Conservation (phyloP, 2,329 filamentous ascomycete species). For the Beauveria brongniartii region DNA sequence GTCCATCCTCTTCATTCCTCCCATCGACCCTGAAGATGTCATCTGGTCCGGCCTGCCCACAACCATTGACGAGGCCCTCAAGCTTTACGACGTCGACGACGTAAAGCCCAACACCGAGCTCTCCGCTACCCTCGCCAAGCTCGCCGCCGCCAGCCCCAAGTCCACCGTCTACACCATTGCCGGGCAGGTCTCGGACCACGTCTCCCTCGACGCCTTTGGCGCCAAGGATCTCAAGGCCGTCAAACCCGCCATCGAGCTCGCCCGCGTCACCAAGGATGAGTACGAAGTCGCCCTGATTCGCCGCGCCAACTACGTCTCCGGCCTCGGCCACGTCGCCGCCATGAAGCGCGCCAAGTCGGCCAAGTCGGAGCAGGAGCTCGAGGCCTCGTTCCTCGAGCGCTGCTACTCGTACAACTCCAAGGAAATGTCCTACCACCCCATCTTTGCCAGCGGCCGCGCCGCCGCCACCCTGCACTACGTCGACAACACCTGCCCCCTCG, state of each 20-base stretch:
- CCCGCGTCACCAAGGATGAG: conserved; percentile 64
- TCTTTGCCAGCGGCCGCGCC: conserved; percentile 71
- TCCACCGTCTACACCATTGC: conserved; percentile 65
- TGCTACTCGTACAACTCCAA: conserved; percentile 69
- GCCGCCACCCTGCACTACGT: conserved; percentile 86
- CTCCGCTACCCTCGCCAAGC: conserved; percentile 58
- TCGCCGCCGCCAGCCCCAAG: conserved; percentile 31
- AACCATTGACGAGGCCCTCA: conserved; percentile 63
- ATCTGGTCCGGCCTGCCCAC: conserved; percentile 90
- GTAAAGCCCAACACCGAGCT: conserved; percentile 67
- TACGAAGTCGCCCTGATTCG: conserved; percentile 67
- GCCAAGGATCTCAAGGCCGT: conserved; percentile 49
- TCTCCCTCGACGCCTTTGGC: conserved; percentile 64
- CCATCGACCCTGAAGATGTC: conserved; percentile 77
- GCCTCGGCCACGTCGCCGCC: conserved; percentile 57
- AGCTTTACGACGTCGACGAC: conserved; percentile 73
- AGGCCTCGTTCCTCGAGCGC: conserved; percentile 68
- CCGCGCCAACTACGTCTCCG: conserved; percentile 63
- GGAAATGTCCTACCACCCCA: conserved; percentile 81
- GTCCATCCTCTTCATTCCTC: conserved; percentile 84
- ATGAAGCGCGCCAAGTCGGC: conserved; percentile 54
- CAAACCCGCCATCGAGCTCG: conserved; percentile 58
- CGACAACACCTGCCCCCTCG: conserved; percentile 63
- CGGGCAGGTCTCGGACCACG: conserved; percentile 63
- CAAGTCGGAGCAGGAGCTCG: conserved; percentile 72